Percentiles rank a stretch among this genome's conserved stretches.
Evolutionary conservation across 2,329 filamentous ascomycete species (phyloP).

Genomic region (Didymella exigua): DNA sequence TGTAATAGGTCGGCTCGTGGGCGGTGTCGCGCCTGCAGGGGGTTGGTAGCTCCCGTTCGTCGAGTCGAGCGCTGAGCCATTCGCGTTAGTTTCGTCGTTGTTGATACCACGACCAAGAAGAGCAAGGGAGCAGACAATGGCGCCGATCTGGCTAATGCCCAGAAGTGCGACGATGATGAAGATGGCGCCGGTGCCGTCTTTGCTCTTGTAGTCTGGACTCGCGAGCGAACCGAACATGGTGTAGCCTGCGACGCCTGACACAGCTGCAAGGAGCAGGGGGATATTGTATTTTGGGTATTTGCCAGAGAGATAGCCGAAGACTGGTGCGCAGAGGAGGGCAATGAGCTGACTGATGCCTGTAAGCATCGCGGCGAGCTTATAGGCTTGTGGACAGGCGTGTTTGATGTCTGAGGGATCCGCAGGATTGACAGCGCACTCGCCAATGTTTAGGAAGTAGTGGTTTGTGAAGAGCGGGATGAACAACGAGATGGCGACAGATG

Average conservation of each 20-base stretch:
- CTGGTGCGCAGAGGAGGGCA: constrained; percentile 80
- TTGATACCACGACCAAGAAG: constrained; percentile 83
- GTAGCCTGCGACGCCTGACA: constrained; percentile 80
- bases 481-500: constrained; percentile 90
- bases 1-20: constrained; percentile 37
- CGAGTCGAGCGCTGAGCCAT: constrained; percentile 11
- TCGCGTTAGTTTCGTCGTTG: constrained; percentile 44
- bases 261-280: constrained; percentile 73
- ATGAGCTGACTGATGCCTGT: constrained; percentile 88
- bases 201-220: constrained; percentile 75
- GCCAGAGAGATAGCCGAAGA: constrained; percentile 86
- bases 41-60: constrained; percentile 31
- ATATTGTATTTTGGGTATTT: constrained; percentile 68
- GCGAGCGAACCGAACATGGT: constrained; percentile 73
- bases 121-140: constrained; percentile 94
- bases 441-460: constrained; percentile 81
- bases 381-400: constrained; percentile 81
- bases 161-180: constrained; percentile 80
- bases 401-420: constrained; percentile 68
- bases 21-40: constrained; percentile 43
- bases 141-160: constrained; percentile 92
- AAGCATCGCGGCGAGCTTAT: constrained; percentile 83
- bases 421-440: constrained; percentile 69
- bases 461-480: constrained; percentile 95
- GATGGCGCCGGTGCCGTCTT: constrained; percentile 70